Evolutionary conservation across 1,284 basidiomycete species (phyloP), one percentile per base, ranked within the genome.

Genomic region (Apiotrichum siamense): DNA sequence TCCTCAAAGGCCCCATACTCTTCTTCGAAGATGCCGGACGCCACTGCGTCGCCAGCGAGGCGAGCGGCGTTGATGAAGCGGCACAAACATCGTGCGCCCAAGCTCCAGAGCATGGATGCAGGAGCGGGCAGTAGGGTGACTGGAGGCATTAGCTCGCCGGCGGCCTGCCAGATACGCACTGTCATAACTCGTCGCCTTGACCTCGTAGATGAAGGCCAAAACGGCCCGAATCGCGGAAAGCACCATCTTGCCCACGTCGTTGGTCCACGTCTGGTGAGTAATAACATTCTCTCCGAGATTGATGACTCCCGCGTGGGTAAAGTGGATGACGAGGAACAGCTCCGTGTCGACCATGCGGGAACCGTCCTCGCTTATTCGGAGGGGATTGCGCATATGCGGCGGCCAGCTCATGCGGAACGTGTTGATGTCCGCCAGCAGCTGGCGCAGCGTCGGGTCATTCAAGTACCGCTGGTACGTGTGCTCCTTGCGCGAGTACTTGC

Each of bases 151-250:
- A 43, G 27, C 17, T 3, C 9, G 2, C n/a, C n/a, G n/a, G n/a
- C n/a, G 20, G 23, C 2, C 20, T n/a, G 15, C 7, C 17, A 21
- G 3, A 4, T 1, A 9, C 7, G 2, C 35, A 70, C 67, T 33
- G 54, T 72, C 70, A 43, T 61, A 72, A 32, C 62, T 67, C 9
- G 70, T 70, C 9, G 64, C 58, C 13, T 61, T 47, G 58, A 67
- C 57, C 32, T 72, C 67, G 48, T 69, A 70, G n/a, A 69, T 43
- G 26, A 69, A 43, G 0, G 70, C 70, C 41, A 72, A 49, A 12
- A 64, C 54, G 15, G 67, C 66, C n/a, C 70, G 63, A 11, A 70
- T 63, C 4, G 68, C 66, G 2, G 67, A 55, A 33, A 72, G 43
- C 3, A 62, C 57, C 55, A 70, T 61, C 21, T 61, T 62, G 17